Conservation (phyloP, 768 basidiomycete species). For the Tylopilus plumbeoviolaceoides region DNA sequence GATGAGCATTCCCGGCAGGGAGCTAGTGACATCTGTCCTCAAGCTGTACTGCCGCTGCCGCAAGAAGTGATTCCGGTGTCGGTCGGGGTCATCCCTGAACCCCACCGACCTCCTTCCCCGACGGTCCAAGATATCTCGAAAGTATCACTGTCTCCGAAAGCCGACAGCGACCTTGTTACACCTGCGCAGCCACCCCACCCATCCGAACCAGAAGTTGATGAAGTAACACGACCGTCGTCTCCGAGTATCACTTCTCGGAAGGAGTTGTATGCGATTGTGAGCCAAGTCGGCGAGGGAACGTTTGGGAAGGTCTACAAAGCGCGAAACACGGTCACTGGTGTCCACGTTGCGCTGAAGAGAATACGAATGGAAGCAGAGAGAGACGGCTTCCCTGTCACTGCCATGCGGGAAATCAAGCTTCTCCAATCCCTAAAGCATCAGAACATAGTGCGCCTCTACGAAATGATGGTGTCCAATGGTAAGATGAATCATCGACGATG, state of each 20-base stretch:
- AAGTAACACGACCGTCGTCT: slow-evolving; percentile 25
- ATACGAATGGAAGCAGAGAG: slow-evolving; percentile 97
- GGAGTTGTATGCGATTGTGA: slow-evolving; percentile 81
- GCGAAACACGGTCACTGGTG: slow-evolving; percentile 69
- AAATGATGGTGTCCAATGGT: slow-evolving; percentile 99
- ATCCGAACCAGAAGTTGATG: slow-evolving; percentile 23
- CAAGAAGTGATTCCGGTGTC: slow-evolving; percentile 10
- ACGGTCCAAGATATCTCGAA: slow-evolving; percentile 19
- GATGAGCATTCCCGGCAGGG: slow-evolving; percentile 16
- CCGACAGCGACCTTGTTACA: slow-evolving; percentile 20
- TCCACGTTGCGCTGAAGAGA: slow-evolving; percentile 87
- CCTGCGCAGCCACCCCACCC: slow-evolving; percentile 18
- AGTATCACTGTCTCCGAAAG: slow-evolving; percentile 21
- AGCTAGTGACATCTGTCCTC: slow-evolving; percentile 1
- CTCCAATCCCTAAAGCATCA: slow-evolving; percentile 85
- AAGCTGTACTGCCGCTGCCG: background rate
- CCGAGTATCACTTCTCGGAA: slow-evolving; percentile 30
- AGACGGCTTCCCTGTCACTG: slow-evolving; percentile 98
- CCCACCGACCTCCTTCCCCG: slow-evolving; percentile 15
- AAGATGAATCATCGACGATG: slow-evolving; percentile 16
- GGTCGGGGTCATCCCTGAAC: slow-evolving; percentile 11
- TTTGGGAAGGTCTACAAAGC: slow-evolving; percentile 99
- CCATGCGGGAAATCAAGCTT: slow-evolving; percentile 98
- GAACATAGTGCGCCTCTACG: slow-evolving; percentile 85
- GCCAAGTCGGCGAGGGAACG: slow-evolving; percentile 96